These are phyloP conservation scores for Camellia oleifera DNA, from an alignment of 179 eudicot genomes.

Conservation along the genomic window DNA sequence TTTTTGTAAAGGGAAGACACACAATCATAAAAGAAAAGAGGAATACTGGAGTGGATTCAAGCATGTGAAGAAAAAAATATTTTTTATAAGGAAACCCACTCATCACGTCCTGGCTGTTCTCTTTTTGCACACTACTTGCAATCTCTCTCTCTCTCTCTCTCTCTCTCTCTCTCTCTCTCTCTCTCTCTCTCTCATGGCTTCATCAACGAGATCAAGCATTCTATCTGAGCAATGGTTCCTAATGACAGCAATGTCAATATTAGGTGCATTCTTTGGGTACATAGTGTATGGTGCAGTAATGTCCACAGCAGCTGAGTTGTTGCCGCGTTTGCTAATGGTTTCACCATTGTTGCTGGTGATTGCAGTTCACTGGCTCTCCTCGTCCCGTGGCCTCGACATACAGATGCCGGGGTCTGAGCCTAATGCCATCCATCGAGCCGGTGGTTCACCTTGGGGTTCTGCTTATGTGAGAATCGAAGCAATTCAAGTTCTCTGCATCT, in stretches of 20 bases:
- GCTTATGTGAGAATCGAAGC: no score
- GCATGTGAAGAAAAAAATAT: no score
- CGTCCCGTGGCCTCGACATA: constrained; percentile 20
- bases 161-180: background rate
- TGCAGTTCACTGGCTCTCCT: constrained; percentile 32
- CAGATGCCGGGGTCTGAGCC: constrained; percentile 30
- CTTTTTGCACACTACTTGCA: no score
- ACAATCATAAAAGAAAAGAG: no score
- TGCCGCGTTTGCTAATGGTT: constrained; percentile 26
- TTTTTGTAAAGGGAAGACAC: no score
- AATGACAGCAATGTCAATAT: constrained; percentile 1
- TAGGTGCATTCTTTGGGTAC: constrained; percentile 19
- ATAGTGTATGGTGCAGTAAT: constrained; percentile 32
- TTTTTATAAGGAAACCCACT: no score
- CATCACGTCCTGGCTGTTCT: no score
- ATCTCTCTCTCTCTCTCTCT: no score
- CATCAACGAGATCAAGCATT: background rate
- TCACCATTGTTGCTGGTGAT: constrained; percentile 32
- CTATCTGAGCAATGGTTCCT: constrained; percentile 22
- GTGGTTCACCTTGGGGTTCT: constrained; percentile 26
- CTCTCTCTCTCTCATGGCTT: constrained; percentile 5
- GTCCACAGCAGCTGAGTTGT: constrained; percentile 32
- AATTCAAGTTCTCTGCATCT: no score
- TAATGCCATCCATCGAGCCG: no score
- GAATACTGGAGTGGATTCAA: no score